Evolutionary conservation across 257 asterid species (phyloP).

Genomic region (Solanum tarijense): DNA sequence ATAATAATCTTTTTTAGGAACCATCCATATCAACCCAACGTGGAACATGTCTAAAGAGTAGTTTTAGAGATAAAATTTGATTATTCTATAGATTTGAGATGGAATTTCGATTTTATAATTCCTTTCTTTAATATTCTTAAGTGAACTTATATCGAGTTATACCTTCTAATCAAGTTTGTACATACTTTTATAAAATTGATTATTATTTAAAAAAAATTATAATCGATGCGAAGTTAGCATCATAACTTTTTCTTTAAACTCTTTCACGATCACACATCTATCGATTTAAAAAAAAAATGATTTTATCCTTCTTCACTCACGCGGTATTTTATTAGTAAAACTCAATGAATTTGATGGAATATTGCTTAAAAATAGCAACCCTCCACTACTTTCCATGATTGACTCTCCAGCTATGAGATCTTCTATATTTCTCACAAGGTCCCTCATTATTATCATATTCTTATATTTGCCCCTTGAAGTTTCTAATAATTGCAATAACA

Average conservation of each 20-base stretch:
- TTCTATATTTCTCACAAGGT: background rate
- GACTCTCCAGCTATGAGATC: background rate
- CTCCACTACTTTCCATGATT: background rate
- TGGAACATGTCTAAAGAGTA: background rate
- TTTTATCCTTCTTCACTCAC: background rate
- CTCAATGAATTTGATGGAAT: background rate
- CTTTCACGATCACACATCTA: background rate
- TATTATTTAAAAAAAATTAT: too few species aligned
- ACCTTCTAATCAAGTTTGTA: too few species aligned
- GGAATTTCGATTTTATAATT: background rate
- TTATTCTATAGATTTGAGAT: background rate
- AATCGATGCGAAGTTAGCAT: too few species aligned
- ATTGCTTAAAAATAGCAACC: background rate
- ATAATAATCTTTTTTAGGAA: background rate
- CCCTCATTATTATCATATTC: background rate
- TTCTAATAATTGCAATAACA: background rate
- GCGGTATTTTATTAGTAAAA: background rate
- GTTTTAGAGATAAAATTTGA: background rate
- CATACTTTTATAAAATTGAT: too few species aligned
- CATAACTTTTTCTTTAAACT: too few species aligned
- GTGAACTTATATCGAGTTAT: rapidly evolving
- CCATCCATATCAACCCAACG: background rate
- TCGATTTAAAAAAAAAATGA: too few species aligned
- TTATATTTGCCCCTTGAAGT: background rate
- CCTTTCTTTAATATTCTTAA: too few species aligned